Conservation (phyloP, 2,329 filamentous ascomycete genomes). For the Verticillium longisporum region DNA sequence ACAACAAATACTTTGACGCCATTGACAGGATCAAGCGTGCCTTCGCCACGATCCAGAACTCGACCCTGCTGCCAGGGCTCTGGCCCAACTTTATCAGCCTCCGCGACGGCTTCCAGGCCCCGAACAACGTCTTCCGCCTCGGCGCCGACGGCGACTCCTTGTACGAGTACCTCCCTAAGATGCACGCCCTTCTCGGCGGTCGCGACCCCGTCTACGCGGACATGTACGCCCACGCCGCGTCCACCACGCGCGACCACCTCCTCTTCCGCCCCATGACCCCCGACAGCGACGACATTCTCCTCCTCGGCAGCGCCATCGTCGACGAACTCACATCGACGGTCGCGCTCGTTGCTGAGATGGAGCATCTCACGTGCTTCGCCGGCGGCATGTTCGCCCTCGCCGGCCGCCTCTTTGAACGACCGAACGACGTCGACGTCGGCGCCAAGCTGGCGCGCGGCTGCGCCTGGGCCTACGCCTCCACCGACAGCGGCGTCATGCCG, state of each 20-base stretch:
- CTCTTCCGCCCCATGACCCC: slow-evolving; percentile 52
- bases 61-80: slow-evolving; percentile 62
- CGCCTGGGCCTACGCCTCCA: slow-evolving; percentile 41
- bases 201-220: slow-evolving; percentile 43
- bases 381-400: slow-evolving; percentile 45
- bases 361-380: slow-evolving; percentile 44
- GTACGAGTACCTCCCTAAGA: slow-evolving; percentile 34
- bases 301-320: slow-evolving; percentile 35
- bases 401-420: slow-evolving; percentile 32
- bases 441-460: slow-evolving; percentile 42
- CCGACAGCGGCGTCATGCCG: slow-evolving; percentile 45
- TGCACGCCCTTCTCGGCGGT: slow-evolving; percentile 52
- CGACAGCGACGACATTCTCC: slow-evolving; percentile 42
- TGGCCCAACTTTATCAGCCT: slow-evolving; percentile 63
- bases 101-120: slow-evolving; percentile 37
- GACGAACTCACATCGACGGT: slow-evolving; percentile 6
- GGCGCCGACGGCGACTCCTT: slow-evolving; percentile 34
- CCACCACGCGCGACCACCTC: slow-evolving; percentile 48
- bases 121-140: slow-evolving; percentile 23
- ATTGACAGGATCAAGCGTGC: slow-evolving; percentile 61
- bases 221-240: slow-evolving; percentile 50
- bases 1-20: slow-evolving; percentile 69
- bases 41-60: slow-evolving; percentile 57
- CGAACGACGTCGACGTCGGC: slow-evolving; percentile 34
- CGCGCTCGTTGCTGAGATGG: slow-evolving; percentile 22